Conservation (phyloP, 2,329 filamentous ascomycete species). For the Penicillium sp. region DNA sequence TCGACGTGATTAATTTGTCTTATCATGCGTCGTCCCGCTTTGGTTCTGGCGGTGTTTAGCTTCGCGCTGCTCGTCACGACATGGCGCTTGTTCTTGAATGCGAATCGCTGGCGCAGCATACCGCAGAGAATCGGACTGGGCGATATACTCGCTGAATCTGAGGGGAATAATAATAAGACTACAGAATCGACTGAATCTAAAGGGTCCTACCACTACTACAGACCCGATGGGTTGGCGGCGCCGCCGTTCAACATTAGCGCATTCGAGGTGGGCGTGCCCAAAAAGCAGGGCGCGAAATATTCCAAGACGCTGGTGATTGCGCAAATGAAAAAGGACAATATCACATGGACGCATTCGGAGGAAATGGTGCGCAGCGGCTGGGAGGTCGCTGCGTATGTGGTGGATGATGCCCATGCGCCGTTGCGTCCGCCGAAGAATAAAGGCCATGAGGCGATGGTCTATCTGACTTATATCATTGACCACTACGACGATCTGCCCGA, state of each 20-base stretch:
- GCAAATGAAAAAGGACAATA: constrained; percentile 7
- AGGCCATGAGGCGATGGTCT: constrained; percentile 60
- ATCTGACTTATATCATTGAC: constrained; percentile 61
- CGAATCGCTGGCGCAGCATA: constrained; percentile 29
- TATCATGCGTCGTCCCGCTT: constrained; percentile 19
- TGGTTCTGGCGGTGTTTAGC: constrained; percentile 27
- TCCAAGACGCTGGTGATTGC: constrained; percentile 48
- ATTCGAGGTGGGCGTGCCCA: constrained; percentile 34
- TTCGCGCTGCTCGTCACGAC: constrained; percentile 25
- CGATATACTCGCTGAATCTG: constrained; percentile 20
- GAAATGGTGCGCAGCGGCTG: constrained; percentile 49
- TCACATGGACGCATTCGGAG: constrained; percentile 46
- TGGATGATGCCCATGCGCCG: constrained; percentile 48
- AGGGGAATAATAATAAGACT: neutral
- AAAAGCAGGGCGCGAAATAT: constrained; percentile 47
- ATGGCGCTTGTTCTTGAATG: constrained; percentile 23
- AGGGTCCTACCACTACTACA: neutral
- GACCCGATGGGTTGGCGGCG: constrained; percentile 13
- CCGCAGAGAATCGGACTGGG: constrained; percentile 37
- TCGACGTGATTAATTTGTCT: too few species aligned
- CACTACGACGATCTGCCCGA: constrained; percentile 58
- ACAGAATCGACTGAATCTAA: neutral
- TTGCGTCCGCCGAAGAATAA: constrained; percentile 56
- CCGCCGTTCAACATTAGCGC: constrained; percentile 15
- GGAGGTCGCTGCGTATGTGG: constrained; percentile 47